Evolutionary conservation across 225 moss, liverwort and hornwort genomes (phyloP), one percentile per base, ranked within the genome.

Genomic region (Rhytidiadelphus loreus): DNA sequence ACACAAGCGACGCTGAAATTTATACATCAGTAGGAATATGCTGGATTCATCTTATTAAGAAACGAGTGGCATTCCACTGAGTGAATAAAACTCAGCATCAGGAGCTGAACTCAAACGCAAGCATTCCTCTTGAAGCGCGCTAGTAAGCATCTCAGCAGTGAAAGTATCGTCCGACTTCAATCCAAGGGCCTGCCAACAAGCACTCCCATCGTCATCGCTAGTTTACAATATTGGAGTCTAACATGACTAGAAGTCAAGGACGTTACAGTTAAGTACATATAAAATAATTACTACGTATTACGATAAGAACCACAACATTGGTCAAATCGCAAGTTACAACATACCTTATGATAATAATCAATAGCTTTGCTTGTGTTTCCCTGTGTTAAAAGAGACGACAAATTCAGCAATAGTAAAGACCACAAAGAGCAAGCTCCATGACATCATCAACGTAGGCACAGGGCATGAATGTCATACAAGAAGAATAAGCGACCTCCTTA

Each of bases 101-200:
- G 94, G 94, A 62, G 94, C 93, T 90, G 93, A 91, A 88, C 94
- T 93, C 87, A 94, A 90, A 77, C 94, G 94, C 88, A 91, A 87
- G 88, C 98, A 98, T 84, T 98, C 98, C 90, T 98, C 98, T 82
- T 93, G 92, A 57, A 98, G 98, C 44, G 98, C 98, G 80, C 92
- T 91, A 26, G 98, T 97, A 46, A 98, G 95, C 97, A 97, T 97
- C 92, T 98, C 98, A 63, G 95, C 95, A 52, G 97, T 96, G 84
- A 98, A 97, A 28, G 98, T 95, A 85, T 98, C 98, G 69, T 98
- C 96, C 17, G 96, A 91, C 80, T 98, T 98, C 92, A 98, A 89
- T 81, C 97, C 95, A 82, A 98, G 93, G 24, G 98, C 98, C 94
- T 94, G 93, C 89, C 60, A 89, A 69, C 86, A 80, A 80, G 73